Evolutionary conservation across 2,329 filamentous ascomycete genomes (phyloP), one percentile per base, ranked within the genome.

Genomic region (Colletotrichum sp.): DNA sequence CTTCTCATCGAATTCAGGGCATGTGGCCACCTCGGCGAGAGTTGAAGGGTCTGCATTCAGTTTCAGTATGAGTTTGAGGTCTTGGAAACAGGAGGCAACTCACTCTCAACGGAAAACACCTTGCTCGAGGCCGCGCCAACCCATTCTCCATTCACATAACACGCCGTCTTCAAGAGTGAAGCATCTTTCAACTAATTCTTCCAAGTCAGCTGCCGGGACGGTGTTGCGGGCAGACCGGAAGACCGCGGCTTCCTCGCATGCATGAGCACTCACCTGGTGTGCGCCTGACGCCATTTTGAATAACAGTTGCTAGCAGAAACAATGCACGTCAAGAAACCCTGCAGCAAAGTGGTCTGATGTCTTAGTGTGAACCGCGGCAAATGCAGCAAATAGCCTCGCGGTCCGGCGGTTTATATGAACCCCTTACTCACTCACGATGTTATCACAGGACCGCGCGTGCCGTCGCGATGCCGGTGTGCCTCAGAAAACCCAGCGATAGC

Each of bases 81-180:
- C 6, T 15, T 36, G n/a, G 5, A 8, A 36, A 24, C 7, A 12
- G 52, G 22, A 15, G 15, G 24, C 16, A 26, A 55, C 74, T 68
- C 22, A 92, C 91, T 92, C 79, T 89, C 88, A 73, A 96, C 92
- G 80, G 94, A 90, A 82, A 96, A 96, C 60, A 91, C 94, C 88
- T 94, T 90, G 77, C 93, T 92, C 2, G 93, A 95, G 80, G 91
- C 90, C 76, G 94, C 93, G 79, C 87, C 87, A 73, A 95, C 90
- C 92, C 94, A 96, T 88, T 95, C 88, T 81, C 94, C 95, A 83
- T 96, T 94, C 81, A 96, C 91, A 81, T 94, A 96, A 76, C 91
- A 89, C 82, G 93, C 89, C 77, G 90, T 90, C 84, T 94, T 95
- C 80, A 96, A 88, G 66, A 96, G 89, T 44, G 90, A 91, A 75